phyloP scores from a whole-genome alignment of 768 basidiomycete species.

The Boletus tylopilopsis region DNA sequence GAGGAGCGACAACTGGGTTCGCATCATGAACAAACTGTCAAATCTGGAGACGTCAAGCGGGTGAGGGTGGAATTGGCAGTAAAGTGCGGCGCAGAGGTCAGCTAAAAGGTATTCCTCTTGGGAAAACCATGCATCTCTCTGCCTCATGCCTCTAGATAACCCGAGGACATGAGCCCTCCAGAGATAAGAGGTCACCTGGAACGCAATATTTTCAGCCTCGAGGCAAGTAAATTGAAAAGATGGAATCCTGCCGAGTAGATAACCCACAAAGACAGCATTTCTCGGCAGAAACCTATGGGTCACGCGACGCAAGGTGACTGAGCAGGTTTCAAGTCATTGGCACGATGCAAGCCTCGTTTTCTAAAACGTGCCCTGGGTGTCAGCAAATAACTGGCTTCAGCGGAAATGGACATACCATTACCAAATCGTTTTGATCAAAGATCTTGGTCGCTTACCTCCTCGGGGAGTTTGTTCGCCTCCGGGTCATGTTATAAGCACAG shows the following conservation, averaged over 20 bases:
- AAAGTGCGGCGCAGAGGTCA: background rate
- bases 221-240: conserved; percentile 30
- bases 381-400: conserved; percentile 3
- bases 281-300: conserved; percentile 1
- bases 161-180: conserved; percentile 12
- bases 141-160: conserved; percentile 18
- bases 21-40: conserved; percentile 17
- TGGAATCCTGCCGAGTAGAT: conserved; percentile 1
- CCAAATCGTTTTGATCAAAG: conserved; percentile 5
- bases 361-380: conserved; percentile 2
- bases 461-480: conserved; percentile 4
- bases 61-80: background rate
- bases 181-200: conserved; percentile 12
- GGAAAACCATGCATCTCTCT: conserved; percentile 22
- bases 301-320: conserved; percentile 6
- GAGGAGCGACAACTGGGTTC: conserved; percentile 20
- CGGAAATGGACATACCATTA: background rate
- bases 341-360: conserved; percentile 31
- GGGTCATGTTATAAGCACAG: conserved; percentile 21
- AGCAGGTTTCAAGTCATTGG: conserved; percentile 13
- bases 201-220: conserved; percentile 44
- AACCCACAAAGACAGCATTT: conserved; percentile 5
- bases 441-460: background rate
- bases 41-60: background rate
- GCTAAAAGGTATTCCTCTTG: conserved; percentile 23